Base-by-base conservation (phyloP, 345 rosid species). In the Draba incana region DNA sequence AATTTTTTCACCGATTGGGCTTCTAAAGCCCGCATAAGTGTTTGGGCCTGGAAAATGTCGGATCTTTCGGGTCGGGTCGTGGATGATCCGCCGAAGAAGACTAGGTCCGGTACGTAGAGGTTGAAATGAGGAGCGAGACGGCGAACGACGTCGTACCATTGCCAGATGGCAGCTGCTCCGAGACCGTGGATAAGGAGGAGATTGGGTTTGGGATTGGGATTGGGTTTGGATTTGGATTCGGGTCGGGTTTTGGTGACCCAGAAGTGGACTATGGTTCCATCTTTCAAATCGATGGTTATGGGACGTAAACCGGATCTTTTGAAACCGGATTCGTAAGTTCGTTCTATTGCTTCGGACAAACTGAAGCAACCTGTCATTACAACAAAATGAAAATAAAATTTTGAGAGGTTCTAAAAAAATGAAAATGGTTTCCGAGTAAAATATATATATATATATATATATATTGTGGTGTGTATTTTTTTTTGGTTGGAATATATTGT, bases 131-230 rank as follows among this genome's bases (percentile, higher is more conserved):
- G 79, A 31, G 70, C 48, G 24, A 89, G 51, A 70, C 61, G 82
- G 31, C 66, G 79, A 44, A 87, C 28, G 55, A 76, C 63, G 68
- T 86, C 81, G 24, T 77, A 77, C 89, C 92, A 92, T 53, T 88
- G 92, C 98, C 98, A 92, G 57, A 89, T 35, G 57, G 92, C 96
- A 64, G 85, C 79, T 77, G 87, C 81, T 5, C 96, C 95, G 0
- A 92, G 70, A 1, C 97, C 96, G 57, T 92, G 95, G 82, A 92
- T 85, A 33, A 86, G 87, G 50, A 92, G 83, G 71, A 89, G 92
- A 64, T 88, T 73, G 2, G 87, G 4, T 28, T 28, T 73, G 3
- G 87, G 89, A 56, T 72, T 72, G 12, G 56, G 89, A 56, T 72
- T 72, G 12, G 56, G 51, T 64, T 82, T 81, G 35, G 85, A 60